Evolutionary conservation across 2,329 filamentous ascomycete species (phyloP).

Genomic region (Rosellinia necatrix): DNA sequence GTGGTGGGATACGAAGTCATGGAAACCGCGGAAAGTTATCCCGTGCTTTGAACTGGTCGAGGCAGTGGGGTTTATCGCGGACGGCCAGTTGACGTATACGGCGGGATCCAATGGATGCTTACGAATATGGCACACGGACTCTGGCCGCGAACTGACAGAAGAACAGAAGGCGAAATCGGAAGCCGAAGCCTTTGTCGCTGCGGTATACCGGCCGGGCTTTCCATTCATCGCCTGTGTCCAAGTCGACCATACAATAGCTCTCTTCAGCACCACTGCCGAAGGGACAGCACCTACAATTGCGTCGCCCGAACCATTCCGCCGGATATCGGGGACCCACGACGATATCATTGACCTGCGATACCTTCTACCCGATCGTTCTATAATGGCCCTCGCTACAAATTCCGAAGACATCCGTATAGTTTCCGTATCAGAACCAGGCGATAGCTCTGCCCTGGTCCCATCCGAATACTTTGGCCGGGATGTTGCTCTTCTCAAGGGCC

Average conservation of each 20-base stretch:
- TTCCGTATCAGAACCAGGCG: slow-evolving; percentile 60
- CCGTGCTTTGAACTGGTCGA: slow-evolving; percentile 87
- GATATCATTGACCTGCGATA: slow-evolving; percentile 96
- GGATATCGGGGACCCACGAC: slow-evolving; percentile 95
- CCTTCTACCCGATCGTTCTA: slow-evolving; percentile 76
- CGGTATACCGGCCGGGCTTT: slow-evolving; percentile 67
- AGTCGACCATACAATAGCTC: slow-evolving; percentile 82
- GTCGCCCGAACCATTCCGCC: slow-evolving; percentile 62
- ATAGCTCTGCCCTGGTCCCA: slow-evolving; percentile 38
- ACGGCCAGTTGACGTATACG: slow-evolving; percentile 76
- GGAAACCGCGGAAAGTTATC: slow-evolving; percentile 80
- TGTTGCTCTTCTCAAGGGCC: slow-evolving; percentile 81
- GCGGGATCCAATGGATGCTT: slow-evolving; percentile 83
- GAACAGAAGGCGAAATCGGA: slow-evolving; percentile 68
- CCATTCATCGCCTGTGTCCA: slow-evolving; percentile 81
- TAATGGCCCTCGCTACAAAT: slow-evolving; percentile 91
- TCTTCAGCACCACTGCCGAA: slow-evolving; percentile 63
- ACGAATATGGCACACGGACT: slow-evolving; percentile 80
- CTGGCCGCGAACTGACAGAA: slow-evolving; percentile 77
- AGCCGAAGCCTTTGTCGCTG: slow-evolving; percentile 71
- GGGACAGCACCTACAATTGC: slow-evolving; percentile 42
- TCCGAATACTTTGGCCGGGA: slow-evolving; percentile 84
- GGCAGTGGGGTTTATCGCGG: slow-evolving; percentile 75
- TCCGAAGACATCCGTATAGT: slow-evolving; percentile 91
- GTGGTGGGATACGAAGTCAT: slow-evolving; percentile 85